Base-by-base conservation (phyloP, 805 yeast species). In the Pichia rugopelliculosa region DNA sequence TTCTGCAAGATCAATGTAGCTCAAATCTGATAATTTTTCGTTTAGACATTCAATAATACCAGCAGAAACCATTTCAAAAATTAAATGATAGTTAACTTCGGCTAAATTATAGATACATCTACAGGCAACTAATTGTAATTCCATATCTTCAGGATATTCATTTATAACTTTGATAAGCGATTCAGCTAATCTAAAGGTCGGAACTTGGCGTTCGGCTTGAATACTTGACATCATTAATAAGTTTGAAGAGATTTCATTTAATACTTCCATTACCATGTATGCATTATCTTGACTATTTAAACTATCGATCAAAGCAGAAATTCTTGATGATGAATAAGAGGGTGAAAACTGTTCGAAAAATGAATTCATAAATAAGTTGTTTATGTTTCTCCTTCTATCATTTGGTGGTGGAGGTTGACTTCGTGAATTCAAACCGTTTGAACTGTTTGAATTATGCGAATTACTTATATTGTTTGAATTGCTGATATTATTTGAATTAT, bases 1-100 rank as follows among this genome's bases (percentile, higher is more conserved):
- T 60, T 91, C 99, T 0, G 96, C 95, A 46, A 91, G 70, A 61
- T 91, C 99, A 46, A 91, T 90, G 59, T 79, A 90, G 46, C 81
- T 79, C 17, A 91, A 82, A 52, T 87, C 95, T 48, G 77, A 58
- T 34, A 93, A 64, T 51, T 84, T 85, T 6, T 72, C 68, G 54
- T 84, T 77, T 23, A 93, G 69, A 0, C 77, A 79, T 39, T 79
- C 82, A 8, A 89, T 74, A 0, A 82, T 84, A 36, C 84, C 83
- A 17, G 77, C 77, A 20, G 74, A 69, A 3, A 87, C 81, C 3
- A 87, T 81, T 33, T 73, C 76, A 45, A 75, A 73, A 7, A 81
- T 75, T 40, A 80, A 77, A 41, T 83, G 83, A 15, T 79, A 79
- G 54, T 82, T 75, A 11, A 84, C 83, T 59, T 88, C 96, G 46